Evolutionary conservation across 2,329 filamentous ascomycete genomes (phyloP).

Genomic region (Phoma sp.): DNA sequence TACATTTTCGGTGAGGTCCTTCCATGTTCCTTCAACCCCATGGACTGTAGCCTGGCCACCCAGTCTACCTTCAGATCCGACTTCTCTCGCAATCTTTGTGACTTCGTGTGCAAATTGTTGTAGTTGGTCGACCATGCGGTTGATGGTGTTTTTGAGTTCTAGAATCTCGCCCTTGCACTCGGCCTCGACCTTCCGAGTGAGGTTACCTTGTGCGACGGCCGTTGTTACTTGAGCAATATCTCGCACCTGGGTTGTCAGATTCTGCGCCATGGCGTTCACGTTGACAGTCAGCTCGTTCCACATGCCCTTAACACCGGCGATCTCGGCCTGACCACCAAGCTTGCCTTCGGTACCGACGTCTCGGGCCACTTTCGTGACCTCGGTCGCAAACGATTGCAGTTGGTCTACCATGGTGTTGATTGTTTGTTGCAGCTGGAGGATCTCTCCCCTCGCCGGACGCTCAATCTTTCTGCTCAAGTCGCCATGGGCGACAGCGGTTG

Average conservation of each 20-base stretch:
- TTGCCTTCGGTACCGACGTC: constrained; percentile 71
- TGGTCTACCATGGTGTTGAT: constrained; percentile 74
- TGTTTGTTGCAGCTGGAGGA: constrained; percentile 91
- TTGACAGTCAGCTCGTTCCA: constrained; percentile 68
- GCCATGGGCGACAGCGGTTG: constrained; percentile 91
- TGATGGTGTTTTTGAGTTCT: constrained; percentile 61
- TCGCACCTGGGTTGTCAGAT: constrained; percentile 61
- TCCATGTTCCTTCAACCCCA: constrained; percentile 62
- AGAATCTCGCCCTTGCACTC: constrained; percentile 61
- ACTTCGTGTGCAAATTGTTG: constrained; percentile 62
- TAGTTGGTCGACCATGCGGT: constrained; percentile 62
- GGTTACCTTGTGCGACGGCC: constrained; percentile 60
- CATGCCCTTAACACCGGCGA: constrained; percentile 70
- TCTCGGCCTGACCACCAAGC: constrained; percentile 69
- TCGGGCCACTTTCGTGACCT: constrained; percentile 69
- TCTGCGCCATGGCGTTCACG: constrained; percentile 63
- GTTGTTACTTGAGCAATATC: constrained; percentile 63
- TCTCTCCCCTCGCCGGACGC: constrained; percentile 92
- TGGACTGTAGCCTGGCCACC: constrained; percentile 62
- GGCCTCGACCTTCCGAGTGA: constrained; percentile 60
- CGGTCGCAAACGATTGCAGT: constrained; percentile 69
- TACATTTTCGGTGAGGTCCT: constrained; percentile 62
- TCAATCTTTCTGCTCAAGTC: constrained; percentile 96
- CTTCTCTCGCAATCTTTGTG: constrained; percentile 60
- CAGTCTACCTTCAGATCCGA: constrained; percentile 60